Evolutionary conservation across 306 rosid species (phyloP), one percentile per base, ranked within the genome.

Genomic region (Ormosia semicastrata): DNA sequence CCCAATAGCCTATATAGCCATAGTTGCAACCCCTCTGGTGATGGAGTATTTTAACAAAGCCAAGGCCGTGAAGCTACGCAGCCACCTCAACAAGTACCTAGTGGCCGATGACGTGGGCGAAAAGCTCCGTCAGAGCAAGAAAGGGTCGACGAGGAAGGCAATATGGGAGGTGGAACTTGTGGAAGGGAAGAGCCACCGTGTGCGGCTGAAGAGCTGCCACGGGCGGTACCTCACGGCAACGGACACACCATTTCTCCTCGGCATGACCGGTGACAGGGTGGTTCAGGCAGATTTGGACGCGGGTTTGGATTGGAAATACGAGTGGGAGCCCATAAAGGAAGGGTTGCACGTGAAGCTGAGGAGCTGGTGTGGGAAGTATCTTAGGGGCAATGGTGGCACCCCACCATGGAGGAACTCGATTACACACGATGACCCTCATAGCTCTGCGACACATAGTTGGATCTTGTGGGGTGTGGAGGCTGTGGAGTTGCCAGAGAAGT

Each of bases 401-500:
- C 93, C 90, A 33, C 97, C 98, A 15, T 95, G 98, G 98, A 74
- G 98, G 29, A 95, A 93, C 79, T 89, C 98, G 2, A 13, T 95
- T 0, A 95, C 98, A 1, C 97, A 93, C 32, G 98, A 91, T 53
- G 85, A 91, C 0, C 94, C 97, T 4, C 52, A 73, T 24, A 73
- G 57, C 11, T 32, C 89, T 4, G 32, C 91, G 0, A 92, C 98
- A 0, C 65, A 82, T 78, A 86, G 78, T 57, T 94, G 97, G 97
- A 80, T 92, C 71, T 54, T 92, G 63, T 92, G 97, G 96, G 85
- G 80, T 30, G 89, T 91, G 5, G 89, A 82, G 59, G 59, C 54
- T 0, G 85, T 75, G 36, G 89, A 87, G 36, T 71, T 66, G 6
- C 57, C 65, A 34, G 82, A 76, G 2, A 36, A 33, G 3, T 12